Base-by-base conservation (phyloP, 345 rosid species). In the Odontarrhena argentea region DNA sequence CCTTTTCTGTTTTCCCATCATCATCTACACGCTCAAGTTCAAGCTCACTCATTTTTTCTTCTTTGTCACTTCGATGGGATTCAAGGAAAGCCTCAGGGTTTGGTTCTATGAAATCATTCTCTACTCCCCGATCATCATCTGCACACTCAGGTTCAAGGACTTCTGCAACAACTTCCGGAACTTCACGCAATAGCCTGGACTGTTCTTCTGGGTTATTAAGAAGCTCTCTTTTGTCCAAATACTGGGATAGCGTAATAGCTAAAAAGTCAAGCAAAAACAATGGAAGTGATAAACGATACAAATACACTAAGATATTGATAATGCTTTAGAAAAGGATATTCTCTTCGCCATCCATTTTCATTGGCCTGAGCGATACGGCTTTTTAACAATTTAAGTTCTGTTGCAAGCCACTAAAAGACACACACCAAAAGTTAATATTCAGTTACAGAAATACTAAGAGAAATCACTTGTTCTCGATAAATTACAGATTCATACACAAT, bases 301-400 rank as follows among this genome's bases (percentile, higher is more conserved):
- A 18, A 28, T 10, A 8, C 14, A 11, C 5, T 18, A 8, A 2
- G 42, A 41, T 35, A 44, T 0, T 52, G n/a, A 14, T 22, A 49
- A 57, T 32, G 45, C 35, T 57, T 36, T 56, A 28, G 18, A 1
- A 50, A 83, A 87, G 96, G 96, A 92, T 92, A 92, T 89, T 92
- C 98, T 84, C 69, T 84, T 55, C 86, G 84, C 96, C 86, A 81
- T 46, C 98, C 92, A 75, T 92, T 89, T 70, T 89, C 92, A 82
- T 72, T 92, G 76, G 96, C 95, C 50, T 65, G 82, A 56, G 81
- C 73, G 56, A 92, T 92, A 40, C 49, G 85, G 55, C 77, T 80
- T 70, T 79, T 74, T 65, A 92, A 70, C 76, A 81, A 28, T 46
- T 74, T 77, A 71, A 89, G 83, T 76, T 92, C 88, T 42, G 70